Conservation (phyloP, 164 flowering plant species). For the Litsea cubeba region DNA sequence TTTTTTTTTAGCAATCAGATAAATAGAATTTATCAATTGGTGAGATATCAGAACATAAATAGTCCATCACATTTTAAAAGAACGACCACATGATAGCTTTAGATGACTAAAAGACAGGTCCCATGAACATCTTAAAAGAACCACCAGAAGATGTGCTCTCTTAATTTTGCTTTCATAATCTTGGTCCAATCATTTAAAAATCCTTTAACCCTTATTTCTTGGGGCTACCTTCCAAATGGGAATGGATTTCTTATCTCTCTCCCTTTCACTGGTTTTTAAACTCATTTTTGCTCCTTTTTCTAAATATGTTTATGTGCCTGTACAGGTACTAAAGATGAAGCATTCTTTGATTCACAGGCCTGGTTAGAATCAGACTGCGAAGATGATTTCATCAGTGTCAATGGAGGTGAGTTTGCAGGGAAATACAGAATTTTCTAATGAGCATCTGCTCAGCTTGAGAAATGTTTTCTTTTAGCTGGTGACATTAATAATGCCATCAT, state of each 20-base stretch:
- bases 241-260: not conserved
- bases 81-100: not conserved
- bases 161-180: not conserved
- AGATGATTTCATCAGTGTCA: slow-evolving; percentile 79
- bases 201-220: not conserved
- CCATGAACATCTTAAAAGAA: not conserved
- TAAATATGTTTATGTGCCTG: not conserved
- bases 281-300: not conserved
- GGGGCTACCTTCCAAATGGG: not conserved
- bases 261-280: not conserved
- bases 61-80: not conserved
- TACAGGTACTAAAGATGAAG: slow-evolving; percentile 78
- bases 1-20: not conserved
- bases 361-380: slow-evolving; percentile 92
- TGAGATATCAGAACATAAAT: not conserved
- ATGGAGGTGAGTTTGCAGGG: slow-evolving; percentile 60
- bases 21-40: not conserved
- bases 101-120: not conserved
- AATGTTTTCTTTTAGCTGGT: too few relatives aligned
- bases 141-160: not conserved
- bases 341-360: slow-evolving; percentile 67
- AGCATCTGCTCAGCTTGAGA: not conserved
- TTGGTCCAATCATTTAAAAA: not conserved
- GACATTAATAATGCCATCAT: not conserved
- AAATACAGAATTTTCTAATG: not conserved